phyloP scores from a whole-genome alignment of 169 alveolate species.

The Plasmodium vinckei region DNA sequence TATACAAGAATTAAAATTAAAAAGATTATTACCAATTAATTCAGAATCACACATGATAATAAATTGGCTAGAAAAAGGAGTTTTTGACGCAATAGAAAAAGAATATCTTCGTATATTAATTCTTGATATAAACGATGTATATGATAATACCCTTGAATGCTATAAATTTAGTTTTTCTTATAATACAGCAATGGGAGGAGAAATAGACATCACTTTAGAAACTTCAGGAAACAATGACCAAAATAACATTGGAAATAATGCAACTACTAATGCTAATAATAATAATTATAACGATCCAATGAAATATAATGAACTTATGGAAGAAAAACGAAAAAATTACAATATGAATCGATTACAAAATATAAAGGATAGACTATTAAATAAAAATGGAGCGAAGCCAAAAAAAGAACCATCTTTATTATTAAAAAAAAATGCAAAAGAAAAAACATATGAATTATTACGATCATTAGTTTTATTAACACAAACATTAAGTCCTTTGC shows the following conservation, averaged over 20 bases:
- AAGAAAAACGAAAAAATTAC: slow-evolving; percentile 46
- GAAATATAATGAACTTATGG: neutral
- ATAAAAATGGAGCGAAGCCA: slow-evolving; percentile 43
- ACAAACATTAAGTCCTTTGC: slow-evolving; percentile 88
- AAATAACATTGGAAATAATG: neutral
- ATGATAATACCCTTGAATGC: slow-evolving; percentile 85
- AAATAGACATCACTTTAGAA: slow-evolving; percentile 57
- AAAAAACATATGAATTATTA: slow-evolving; percentile 80
- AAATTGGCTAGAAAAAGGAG: slow-evolving; percentile 90
- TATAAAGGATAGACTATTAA: slow-evolving; percentile 68
- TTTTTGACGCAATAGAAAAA: slow-evolving; percentile 88
- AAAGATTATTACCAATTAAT: slow-evolving; percentile 78
- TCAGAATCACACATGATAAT: slow-evolving; percentile 80
- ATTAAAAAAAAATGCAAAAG: slow-evolving; percentile 79
- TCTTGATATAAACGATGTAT: slow-evolving; percentile 83
- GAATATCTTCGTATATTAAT: slow-evolving; percentile 83
- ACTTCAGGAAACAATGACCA: slow-evolving; percentile 10
- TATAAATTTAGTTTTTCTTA: slow-evolving; percentile 80
- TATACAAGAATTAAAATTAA: slow-evolving; percentile 79
- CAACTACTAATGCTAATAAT: neutral
- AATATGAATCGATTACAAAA: slow-evolving; percentile 23
- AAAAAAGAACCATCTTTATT: slow-evolving; percentile 72
- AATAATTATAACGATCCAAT: neutral
- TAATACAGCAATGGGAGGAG: slow-evolving; percentile 62
- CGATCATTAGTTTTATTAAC: slow-evolving; percentile 86